Base-by-base conservation (phyloP, 805 yeast genomes). In the Lipomyces starkeyi region DNA sequence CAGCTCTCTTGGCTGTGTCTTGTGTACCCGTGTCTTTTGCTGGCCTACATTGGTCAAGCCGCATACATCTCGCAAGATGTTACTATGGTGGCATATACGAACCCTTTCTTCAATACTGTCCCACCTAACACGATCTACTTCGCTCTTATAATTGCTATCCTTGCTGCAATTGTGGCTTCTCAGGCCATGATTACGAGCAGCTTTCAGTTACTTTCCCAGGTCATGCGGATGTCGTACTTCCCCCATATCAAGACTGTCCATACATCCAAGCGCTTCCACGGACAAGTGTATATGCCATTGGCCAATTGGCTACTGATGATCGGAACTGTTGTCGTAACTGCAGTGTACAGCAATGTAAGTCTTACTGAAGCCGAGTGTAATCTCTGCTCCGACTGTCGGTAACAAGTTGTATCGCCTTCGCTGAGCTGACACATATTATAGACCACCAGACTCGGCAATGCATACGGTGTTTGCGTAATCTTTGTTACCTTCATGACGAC, bases 111-210 rank as follows among this genome's bases (percentile, higher is more conserved):
- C 61, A 68, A 59, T 32, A 63, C 71, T 5, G 49, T 43, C 5
- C 49, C 20, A 6, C 49, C 49, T n/a, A 57, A 9, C n/a, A 35
- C 2, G 17, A 32, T 43, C n/a, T 56, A 49, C 52, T 47, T 47
- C 14, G 53, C 37, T 17, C 27, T 85, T 74, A 83, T 82, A 27
- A 69, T 65, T 14, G 62, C 68, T 1, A 84, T 85, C 1, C 76
- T 43, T 14, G 49, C 49, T 1, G 83, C 88, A 6, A 80, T 86
- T 56, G 85, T 86, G 70, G 88, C 90, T 0, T 83, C 87, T 7
- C 89, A 86, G 73, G 87, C 88, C 0, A 80, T 86, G 69, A 85
- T 86, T 62, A 78, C 85, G 56, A 84, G 87, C 6, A 87, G 84
- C 17, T 85, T 83, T 75, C 79, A 84, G 59, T 85, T 86, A 58